A percentile compares a stretch with the other conserved stretches of the same genome.
phyloP scores from a whole-genome alignment of 2,329 filamentous ascomycete genomes.

The Biscogniauxia marginata region DNA sequence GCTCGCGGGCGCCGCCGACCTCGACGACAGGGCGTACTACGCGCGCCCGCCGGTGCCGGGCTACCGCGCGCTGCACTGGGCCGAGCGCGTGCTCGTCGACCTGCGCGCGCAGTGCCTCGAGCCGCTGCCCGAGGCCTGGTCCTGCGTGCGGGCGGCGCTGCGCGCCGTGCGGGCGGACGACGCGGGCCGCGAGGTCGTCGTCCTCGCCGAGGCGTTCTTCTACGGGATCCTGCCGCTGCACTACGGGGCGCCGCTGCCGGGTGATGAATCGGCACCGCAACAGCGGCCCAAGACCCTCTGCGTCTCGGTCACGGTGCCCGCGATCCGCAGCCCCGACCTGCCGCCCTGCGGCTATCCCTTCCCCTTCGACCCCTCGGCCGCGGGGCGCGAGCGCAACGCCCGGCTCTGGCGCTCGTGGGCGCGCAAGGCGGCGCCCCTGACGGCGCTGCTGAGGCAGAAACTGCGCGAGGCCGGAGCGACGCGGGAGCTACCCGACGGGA shows the following conservation, averaged over 20 bases:
- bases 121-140: conserved; percentile 36
- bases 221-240: conserved; percentile 36
- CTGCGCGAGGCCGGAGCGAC: conserved; percentile 31
- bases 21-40: conserved; percentile 36
- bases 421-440: conserved; percentile 22
- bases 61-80: conserved; percentile 27
- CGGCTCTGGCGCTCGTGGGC: conserved; percentile 33
- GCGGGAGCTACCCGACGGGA: conserved; percentile 4
- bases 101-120: conserved; percentile 31
- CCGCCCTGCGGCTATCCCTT: conserved; percentile 34
- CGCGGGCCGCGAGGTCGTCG: conserved; percentile 23
- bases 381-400: conserved; percentile 25
- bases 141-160: conserved; percentile 30
- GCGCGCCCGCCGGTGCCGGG: conserved; percentile 20
- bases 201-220: conserved; percentile 38
- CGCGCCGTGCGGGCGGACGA: conserved; percentile 17
- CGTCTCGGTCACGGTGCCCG: conserved; percentile 38
- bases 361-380: conserved; percentile 30
- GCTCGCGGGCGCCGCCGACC: conserved; percentile 31
- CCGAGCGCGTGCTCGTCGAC: conserved; percentile 34
- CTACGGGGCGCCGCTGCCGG: conserved; percentile 29
- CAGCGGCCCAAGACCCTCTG: conserved; percentile 30
- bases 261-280: conserved; percentile 15
- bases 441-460: conserved; percentile 26
- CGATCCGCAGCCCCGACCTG: conserved; percentile 35